These are phyloP conservation scores for Geum urbanum DNA, from an alignment of 306 rosid genomes.

Conservation along the genomic window DNA sequence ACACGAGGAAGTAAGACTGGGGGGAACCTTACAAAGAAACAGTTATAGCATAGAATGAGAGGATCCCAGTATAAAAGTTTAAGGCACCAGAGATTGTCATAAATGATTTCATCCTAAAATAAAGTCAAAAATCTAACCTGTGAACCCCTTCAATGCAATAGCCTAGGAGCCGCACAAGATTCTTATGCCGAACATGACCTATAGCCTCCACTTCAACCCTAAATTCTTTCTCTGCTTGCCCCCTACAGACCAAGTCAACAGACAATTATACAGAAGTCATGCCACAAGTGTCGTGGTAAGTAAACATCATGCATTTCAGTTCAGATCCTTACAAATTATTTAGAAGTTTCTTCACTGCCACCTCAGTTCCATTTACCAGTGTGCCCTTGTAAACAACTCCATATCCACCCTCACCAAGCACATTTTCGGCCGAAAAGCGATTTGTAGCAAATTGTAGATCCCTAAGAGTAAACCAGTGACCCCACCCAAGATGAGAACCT, in stretches of 20 bases:
- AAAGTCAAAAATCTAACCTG: conserved; percentile 45
- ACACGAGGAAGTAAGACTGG: background rate
- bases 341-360: conserved; percentile 93
- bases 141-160: conserved; percentile 91
- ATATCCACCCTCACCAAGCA: conserved; percentile 96
- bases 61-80: background rate
- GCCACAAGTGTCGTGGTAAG: conserved; percentile 14
- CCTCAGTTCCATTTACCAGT: conserved; percentile 84
- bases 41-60: background rate
- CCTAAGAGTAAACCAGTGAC: conserved; percentile 98
- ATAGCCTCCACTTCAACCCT: conserved; percentile 98
- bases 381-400: conserved; percentile 87
- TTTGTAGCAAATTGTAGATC: conserved; percentile 79
- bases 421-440: conserved; percentile 58
- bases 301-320: conserved; percentile 18
- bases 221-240: conserved; percentile 98
- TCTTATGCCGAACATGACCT: conserved; percentile 94
- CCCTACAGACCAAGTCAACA: conserved; percentile 46
- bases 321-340: conserved; percentile 73
- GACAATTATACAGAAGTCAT: conserved; percentile 20
- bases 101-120: conserved; percentile 11
- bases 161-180: conserved; percentile 89
- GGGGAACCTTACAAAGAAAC: background rate
- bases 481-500: conserved; percentile 97
- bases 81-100: conserved; percentile 2